Evolutionary conservation across 225 moss, liverwort and hornwort genomes (phyloP), one percentile per base, ranked within the genome.

Genomic region (Sphagnum contortum): DNA sequence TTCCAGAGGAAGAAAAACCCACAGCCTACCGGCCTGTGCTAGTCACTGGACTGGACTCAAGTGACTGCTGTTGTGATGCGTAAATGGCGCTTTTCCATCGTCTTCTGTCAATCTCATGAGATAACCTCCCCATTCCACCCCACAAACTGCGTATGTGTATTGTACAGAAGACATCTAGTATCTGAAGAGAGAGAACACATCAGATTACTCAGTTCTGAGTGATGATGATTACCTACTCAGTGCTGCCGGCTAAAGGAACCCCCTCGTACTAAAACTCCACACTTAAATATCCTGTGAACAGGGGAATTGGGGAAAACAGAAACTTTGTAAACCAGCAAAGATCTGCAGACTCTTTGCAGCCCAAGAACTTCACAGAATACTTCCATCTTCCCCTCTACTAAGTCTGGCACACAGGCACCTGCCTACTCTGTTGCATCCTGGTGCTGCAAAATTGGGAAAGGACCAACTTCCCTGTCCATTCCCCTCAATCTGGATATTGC

Each of bases 381-480:
- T 67, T 75, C 29, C 77, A 62, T 44, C 69, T 64, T 49, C 64
- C 70, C 75, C 52, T 9, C 52, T 52, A 9, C 52, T 9, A 29
- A 29, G 29, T 29, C 29, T 29, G 29, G 29, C 29, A 29, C 29
- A 29, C 29, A 29, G 29, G 29, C 29, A 29, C 29, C 29, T 29
- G 29, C 29, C 29, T 29, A 29, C 29, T 29, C 29, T 29, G 29
- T 69, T 78, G 65, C 78, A 73, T 9, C 77, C 80, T 81, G 67
- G 76, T 76, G 81, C 79, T 71, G 84, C 84, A 83, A 90, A 91
- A 87, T 86, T 87, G 91, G 83, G 80, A 72, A 83, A 81, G 75
- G 79, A 87, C 82, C 83, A 75, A 85, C 81, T 76, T 81, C 83
- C 64, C 76, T 68, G 79, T 75, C 73, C 74, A 70, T 75, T 76